Conservation (phyloP, 768 basidiomycete genomes). For the Psilocybe azurescens region DNA sequence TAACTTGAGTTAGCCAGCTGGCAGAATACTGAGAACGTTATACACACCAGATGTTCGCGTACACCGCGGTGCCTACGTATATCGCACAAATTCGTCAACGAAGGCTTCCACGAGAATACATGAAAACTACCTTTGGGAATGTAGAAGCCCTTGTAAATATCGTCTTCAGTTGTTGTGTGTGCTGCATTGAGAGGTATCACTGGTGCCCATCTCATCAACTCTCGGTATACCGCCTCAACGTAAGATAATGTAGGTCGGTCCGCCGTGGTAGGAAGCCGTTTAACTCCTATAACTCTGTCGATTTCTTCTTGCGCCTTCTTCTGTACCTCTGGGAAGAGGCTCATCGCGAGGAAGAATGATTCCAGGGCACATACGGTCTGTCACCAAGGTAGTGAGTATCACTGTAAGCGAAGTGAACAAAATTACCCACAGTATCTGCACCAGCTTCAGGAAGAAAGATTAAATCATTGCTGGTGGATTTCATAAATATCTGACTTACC, state of each 20-base stretch:
- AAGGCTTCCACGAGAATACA: background rate
- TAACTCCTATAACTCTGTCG: conserved; percentile 32
- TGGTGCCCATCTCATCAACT: conserved; percentile 29
- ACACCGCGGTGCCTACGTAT: conserved; percentile 16
- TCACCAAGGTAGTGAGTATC: background rate
- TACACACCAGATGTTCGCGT: conserved; percentile 23
- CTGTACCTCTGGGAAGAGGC: conserved; percentile 35
- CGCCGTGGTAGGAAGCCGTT: conserved; percentile 31
- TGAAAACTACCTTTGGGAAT: conserved; percentile 29
- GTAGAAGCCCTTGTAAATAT: conserved; percentile 33
- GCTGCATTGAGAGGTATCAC: conserved; percentile 23
- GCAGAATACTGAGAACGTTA: background rate
- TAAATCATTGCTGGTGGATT: background rate
- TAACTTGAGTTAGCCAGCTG: background rate
- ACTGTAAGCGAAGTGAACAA: background rate
- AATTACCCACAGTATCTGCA: conserved; percentile 18
- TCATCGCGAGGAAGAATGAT: conserved; percentile 36
- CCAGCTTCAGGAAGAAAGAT: conserved; percentile 15
- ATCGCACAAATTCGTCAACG: background rate
- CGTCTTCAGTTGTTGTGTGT: conserved; percentile 30
- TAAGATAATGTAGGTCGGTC: conserved; percentile 34
- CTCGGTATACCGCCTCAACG: conserved; percentile 24
- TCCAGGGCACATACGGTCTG: conserved; percentile 18
- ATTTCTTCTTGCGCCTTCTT: conserved; percentile 38
- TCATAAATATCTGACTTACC: conserved; percentile 13